Evolutionary conservation across 805 yeast species (phyloP).

Genomic region (Spathaspora gorwiae): DNA sequence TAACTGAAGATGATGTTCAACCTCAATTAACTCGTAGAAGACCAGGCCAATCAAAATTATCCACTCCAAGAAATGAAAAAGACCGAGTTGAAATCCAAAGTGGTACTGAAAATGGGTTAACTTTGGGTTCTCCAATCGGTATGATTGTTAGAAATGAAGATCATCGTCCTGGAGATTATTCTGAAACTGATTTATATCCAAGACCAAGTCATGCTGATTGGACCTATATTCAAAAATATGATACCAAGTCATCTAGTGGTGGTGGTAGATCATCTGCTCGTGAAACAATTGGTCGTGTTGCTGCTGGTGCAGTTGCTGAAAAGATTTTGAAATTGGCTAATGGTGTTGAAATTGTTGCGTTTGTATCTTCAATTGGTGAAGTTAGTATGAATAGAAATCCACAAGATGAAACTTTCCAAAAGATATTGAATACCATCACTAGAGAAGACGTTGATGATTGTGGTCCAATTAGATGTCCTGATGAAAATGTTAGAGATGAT

Average conservation of each 20-base stretch:
- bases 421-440: constrained; percentile 68
- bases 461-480: constrained; percentile 95
- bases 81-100: constrained; percentile 90
- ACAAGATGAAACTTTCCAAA: constrained; percentile 56
- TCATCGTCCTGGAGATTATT: constrained; percentile 94
- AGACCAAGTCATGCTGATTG: constrained; percentile 98
- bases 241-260: constrained; percentile 89
- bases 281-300: constrained; percentile 98
- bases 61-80: constrained; percentile 95
- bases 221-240: constrained; percentile 88
- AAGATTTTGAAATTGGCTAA: constrained; percentile 73
- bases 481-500: constrained; percentile 56
- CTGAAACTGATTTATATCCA: constrained; percentile 92
- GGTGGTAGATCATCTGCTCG: constrained; percentile 98
- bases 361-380: constrained; percentile 88
- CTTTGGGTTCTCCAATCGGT: constrained; percentile 93
- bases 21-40: constrained; percentile 95
- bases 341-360: constrained; percentile 91
- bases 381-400: constrained; percentile 74
- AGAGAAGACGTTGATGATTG: constrained; percentile 83
- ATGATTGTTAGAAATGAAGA: constrained; percentile 92
- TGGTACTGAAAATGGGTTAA: constrained; percentile 86
- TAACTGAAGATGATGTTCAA: constrained; percentile 84
- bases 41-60: constrained; percentile 90
- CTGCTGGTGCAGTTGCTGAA: constrained; percentile 98